These are phyloP conservation scores for Podospora tetraspora DNA, from an alignment of 495 filamentous ascomycete species.

Conservation along the genomic window DNA sequence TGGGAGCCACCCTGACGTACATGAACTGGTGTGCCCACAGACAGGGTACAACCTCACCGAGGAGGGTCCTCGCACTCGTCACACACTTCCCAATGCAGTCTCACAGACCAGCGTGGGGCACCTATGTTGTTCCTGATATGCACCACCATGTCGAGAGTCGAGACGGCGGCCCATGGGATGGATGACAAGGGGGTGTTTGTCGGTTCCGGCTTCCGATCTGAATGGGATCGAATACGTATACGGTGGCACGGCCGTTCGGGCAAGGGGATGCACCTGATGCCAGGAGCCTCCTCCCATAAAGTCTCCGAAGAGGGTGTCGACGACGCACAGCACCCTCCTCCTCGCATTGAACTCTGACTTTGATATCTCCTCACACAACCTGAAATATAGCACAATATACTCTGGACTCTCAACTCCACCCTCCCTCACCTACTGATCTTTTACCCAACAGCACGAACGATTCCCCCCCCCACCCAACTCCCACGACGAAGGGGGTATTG, in stretches of 20 bases:
- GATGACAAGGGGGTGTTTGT: background rate
- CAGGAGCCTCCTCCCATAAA: conserved; percentile 11
- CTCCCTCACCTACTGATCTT: too few relatives aligned
- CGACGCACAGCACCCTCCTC: too few relatives aligned
- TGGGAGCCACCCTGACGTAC: background rate
- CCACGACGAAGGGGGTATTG: background rate
- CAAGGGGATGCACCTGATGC: background rate
- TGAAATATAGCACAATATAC: too few relatives aligned
- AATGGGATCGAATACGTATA: conserved; percentile 3
- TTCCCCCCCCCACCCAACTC: background rate
- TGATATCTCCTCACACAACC: too few relatives aligned
- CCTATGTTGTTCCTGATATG: background rate
- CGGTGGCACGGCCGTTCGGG: background rate
- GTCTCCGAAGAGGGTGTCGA: conserved; percentile 6
- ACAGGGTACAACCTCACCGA: background rate
- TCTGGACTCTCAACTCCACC: background rate
- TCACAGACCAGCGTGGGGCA: background rate
- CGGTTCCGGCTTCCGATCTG: conserved; percentile 2
- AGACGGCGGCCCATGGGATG: background rate
- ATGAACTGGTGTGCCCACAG: background rate
- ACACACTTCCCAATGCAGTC: conserved; percentile 3
- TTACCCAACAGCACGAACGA: too few relatives aligned
- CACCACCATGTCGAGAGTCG: background rate
- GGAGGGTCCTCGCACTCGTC: background rate
- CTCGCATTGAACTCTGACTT: too few relatives aligned